Evolutionary conservation across 164 flowering plant genomes (phyloP), one percentile per base, ranked within the genome.

Genomic region (Aristolochia contorta): DNA sequence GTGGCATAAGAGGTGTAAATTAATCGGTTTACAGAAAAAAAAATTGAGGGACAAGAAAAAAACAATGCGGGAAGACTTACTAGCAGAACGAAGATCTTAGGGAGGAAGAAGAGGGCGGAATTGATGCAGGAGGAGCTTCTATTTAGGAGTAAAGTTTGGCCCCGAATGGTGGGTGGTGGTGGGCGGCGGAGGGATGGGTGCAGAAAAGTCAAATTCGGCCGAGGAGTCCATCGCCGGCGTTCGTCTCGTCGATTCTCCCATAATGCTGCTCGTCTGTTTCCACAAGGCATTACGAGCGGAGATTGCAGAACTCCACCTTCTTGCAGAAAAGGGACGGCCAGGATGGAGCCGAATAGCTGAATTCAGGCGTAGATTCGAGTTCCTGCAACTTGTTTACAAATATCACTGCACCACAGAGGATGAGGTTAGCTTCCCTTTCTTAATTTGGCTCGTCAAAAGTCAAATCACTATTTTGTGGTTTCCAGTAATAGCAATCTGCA

Each of bases 321-420:
- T 63, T 21, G 72, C 80, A 19, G 64, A 63, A 30, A 16, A 32
- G 64, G 27, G 77, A 59, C 25, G 74, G 67, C 32, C n/a, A 1
- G 67, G 58, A 7, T 58, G 66, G n/a, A 77, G 69, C 1, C 18
- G 69, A 12, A 60, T 79, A 3, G 54, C 49, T 24, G 77, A 75
- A 32, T 73, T 87, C 10, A 61, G 48, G 0, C 66, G 69, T 23
- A 61, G 91, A 59, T 80, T 78, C 60, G 76, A 78, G 68, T 87
- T 86, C 58, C 67, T 91, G 22, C 77, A 74, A 61, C 66, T 76
- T 37, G 85, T 72, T 37, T 78, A 79, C 53, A 78, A 77, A 74
- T 86, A 87, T 53, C 96, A 86, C 54, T 78, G 78, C 58, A 79
- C 83, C 25, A 82, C 90, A 0, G 94, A 90, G 63, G 94, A 85